Base-by-base conservation (phyloP, 1,284 basidiomycete species). In the Mrakiaceae sp. region DNA sequence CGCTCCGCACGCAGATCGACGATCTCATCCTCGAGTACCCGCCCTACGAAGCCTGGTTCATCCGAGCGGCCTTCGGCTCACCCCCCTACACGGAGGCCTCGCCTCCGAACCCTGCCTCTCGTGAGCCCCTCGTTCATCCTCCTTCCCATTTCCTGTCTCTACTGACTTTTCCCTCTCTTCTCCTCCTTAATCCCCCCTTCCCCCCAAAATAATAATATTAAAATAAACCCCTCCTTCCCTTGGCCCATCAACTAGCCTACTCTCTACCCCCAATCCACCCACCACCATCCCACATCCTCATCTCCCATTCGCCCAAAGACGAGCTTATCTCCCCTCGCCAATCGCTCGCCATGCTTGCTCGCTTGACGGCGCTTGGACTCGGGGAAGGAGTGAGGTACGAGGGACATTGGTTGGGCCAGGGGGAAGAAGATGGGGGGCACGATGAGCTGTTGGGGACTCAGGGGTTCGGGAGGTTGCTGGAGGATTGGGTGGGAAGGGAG, bases 1-100 rank as follows among this genome's bases (percentile, higher is more conserved):
- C 9, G n/a, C 44, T 9, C 27, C 16, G 5, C 39, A 7, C 51
- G 9, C 57, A 66, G 65, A 55, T 66, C 39, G 61, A 63, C n/a
- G 53, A 40, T 3, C 61, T 66, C 39, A 40, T 66, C 40, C 27
- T 49, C 0, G 65, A 66, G 27, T 66, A 66, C 51, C 65, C 65
- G 8, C 48, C 54, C 10, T 66, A 66, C 51, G 14, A 5, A 5
- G 40, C 4, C 5, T 66, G 65, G 65, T 66, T 66, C 65, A 60
- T 66, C 57, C 44, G 14, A 4, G 52, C 46, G 11, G 65, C 65
- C 16, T 66, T 66, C 12, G 65, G 65, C 11, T 58, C 65, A 40
- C 61, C 61, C 7, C 65, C 65, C 10, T 66, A 66, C 57, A 49
- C 57, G 8, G 4, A 27, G 27, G 47, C 61, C 9, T 66, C 65